These are phyloP conservation scores for Solanum dulcamara DNA, from an alignment of 257 asterid species.

Conservation along the genomic window DNA sequence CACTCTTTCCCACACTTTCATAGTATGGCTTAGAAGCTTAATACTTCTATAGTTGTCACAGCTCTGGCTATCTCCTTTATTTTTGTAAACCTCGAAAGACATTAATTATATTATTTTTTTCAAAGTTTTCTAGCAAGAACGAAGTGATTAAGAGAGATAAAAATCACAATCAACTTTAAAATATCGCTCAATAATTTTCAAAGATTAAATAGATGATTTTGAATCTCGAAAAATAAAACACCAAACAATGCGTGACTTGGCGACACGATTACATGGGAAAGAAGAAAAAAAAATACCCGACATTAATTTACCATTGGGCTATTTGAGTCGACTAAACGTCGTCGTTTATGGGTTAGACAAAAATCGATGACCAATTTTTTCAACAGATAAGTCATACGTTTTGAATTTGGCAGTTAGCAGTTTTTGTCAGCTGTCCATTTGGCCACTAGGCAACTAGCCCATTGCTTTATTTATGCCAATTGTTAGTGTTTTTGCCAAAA, in stretches of 20 bases:
- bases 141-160: no score
- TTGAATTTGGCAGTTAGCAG: neutral
- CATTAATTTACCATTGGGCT: neutral
- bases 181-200: no score
- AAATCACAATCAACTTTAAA: no score
- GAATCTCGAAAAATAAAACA: no score
- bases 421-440: neutral
- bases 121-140: no score
- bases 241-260: neutral
- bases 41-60: no score
- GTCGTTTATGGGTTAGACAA: neutral
- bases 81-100: no score
- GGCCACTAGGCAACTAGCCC: neutral
- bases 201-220: no score
- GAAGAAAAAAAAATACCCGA: neutral
- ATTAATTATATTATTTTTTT: no score
- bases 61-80: no score
- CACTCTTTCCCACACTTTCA: no score
- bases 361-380: neutral
- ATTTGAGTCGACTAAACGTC: neutral
- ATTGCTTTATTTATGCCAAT: neutral
- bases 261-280: neutral
- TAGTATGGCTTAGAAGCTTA: no score
- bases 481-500: neutral
- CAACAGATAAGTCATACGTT: neutral